Evolutionary conservation across 768 basidiomycete genomes (phyloP).

Genomic region (Kwoniella bestiolae): DNA sequence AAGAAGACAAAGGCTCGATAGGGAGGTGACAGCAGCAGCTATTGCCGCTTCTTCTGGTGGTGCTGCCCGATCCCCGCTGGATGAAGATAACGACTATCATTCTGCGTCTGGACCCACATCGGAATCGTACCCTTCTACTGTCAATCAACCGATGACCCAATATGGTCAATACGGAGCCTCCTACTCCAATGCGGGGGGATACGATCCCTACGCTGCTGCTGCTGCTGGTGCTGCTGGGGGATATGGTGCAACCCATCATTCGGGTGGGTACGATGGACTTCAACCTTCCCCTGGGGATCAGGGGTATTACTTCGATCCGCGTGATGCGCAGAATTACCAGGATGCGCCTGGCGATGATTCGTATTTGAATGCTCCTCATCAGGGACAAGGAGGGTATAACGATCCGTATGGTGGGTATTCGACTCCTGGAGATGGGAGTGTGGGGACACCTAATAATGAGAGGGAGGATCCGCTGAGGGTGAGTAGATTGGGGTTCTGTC

Average conservation of each 20-base stretch:
- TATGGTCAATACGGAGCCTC: slow-evolving; percentile 54
- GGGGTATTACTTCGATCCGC: slow-evolving; percentile 49
- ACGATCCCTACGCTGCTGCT: slow-evolving; percentile 51
- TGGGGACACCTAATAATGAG: slow-evolving; percentile 41
- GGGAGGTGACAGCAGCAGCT: slow-evolving; percentile 56
- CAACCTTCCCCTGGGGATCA: slow-evolving; percentile 27
- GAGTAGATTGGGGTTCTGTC: slow-evolving; percentile 24
- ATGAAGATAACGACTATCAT: slow-evolving; percentile 51
- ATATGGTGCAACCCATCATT: slow-evolving; percentile 16
- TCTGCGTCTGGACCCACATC: slow-evolving; percentile 34
- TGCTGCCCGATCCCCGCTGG: slow-evolving; percentile 47
- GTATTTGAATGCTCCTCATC: slow-evolving; percentile 19
- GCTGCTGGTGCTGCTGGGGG: slow-evolving; percentile 28
- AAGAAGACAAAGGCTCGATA: slow-evolving; percentile 56
- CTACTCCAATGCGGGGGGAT: slow-evolving; percentile 51
- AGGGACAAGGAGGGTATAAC: slow-evolving; percentile 11
- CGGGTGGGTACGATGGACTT: slow-evolving; percentile 35
- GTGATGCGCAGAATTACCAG: slow-evolving; percentile 34
- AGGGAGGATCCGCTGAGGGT: slow-evolving; percentile 46
- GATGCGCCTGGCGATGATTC: slow-evolving; percentile 22
- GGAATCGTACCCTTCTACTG: slow-evolving; percentile 48
- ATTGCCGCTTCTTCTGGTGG: slow-evolving; percentile 47
- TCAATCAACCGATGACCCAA: slow-evolving; percentile 53
- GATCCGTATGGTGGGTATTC: slow-evolving; percentile 42
- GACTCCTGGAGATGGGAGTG: slow-evolving; percentile 32